A percentile compares a stretch with the other conserved stretches of the same genome.
Conservation (phyloP, 306 rosid species). For the Ziziphus jujuba region DNA sequence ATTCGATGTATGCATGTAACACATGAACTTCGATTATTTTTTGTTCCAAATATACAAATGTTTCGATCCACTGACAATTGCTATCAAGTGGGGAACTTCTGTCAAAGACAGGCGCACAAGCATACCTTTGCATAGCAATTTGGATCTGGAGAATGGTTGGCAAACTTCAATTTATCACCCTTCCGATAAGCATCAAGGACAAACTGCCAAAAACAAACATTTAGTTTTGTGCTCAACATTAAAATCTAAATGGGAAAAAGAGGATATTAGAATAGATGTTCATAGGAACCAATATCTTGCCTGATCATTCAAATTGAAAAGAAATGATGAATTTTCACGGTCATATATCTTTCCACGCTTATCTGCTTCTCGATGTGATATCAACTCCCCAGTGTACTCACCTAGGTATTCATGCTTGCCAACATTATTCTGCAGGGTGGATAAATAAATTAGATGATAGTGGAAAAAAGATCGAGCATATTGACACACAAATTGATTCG, state of each 20-base stretch:
- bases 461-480: constrained; percentile 11
- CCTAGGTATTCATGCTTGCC: constrained; percentile 99
- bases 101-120: neutral
- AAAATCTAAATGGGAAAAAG: constrained; percentile 2
- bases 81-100: neutral
- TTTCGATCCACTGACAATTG: neutral
- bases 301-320: constrained; percentile 97
- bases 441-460: constrained; percentile 36
- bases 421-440: constrained; percentile 76
- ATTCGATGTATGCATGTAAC: constrained; percentile 1
- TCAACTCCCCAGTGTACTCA: constrained; percentile 96
- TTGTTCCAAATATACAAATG: neutral
- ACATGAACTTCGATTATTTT: neutral
- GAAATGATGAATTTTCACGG: constrained; percentile 98
- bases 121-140: constrained; percentile 96
- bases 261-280: neutral
- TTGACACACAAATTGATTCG: constrained; percentile 11
- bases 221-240: neutral
- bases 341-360: constrained; percentile 99
- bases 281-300: constrained; percentile 39
- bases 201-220: constrained; percentile 56
- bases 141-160: constrained; percentile 97
- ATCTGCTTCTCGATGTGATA: constrained; percentile 97
- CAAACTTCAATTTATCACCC: constrained; percentile 97
- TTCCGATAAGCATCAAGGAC: constrained; percentile 97